Evolutionary conservation across 116 monocot species (phyloP), one percentile per base, ranked within the genome.

Genomic region (Thalassia testudinum): DNA sequence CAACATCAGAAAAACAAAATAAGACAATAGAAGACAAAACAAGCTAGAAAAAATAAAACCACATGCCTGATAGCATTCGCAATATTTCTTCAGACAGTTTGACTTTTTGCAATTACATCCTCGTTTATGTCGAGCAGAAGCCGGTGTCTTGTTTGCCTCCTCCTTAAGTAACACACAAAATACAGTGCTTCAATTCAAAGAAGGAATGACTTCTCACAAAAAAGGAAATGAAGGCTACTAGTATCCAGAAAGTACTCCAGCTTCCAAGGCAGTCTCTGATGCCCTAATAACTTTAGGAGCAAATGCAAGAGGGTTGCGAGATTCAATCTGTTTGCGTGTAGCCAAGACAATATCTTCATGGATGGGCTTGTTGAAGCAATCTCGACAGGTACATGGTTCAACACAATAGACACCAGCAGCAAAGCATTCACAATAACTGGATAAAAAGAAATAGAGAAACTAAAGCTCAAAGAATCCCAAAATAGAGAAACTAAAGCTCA

Each of bases 11-110:
- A n/a, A n/a, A n/a, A n/a, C n/a, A n/a, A n/a, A n/a, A n/a, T n/a
- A n/a, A n/a, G n/a, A n/a, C n/a, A n/a, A n/a, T n/a, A n/a, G n/a
- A n/a, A n/a, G n/a, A n/a, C n/a, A n/a, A n/a, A n/a, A n/a, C n/a
- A n/a, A n/a, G n/a, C n/a, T n/a, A n/a, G n/a, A n/a, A n/a, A n/a
- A n/a, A n/a, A n/a, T n/a, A n/a, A n/a, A n/a, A n/a, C n/a, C n/a
- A n/a, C n/a, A n/a, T n/a, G n/a, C 93, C 93, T 93, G 93, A 69
- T 73, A 93, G 54, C 93, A 93, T 71, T 87, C 93, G 48, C 93
- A 93, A 43, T 93, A 93, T 78, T 87, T 93, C 71, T 93, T 93
- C 28, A 80, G 49, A 55, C 93, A 93, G 54, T 61, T 71, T 44
- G 93, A 87, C 49, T 86, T 92, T 65, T 59, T 59, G 38, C 66